Percentiles rank a stretch among this genome's conserved stretches.
These are phyloP conservation scores for Venturia nashicola DNA, from an alignment of 2,329 filamentous ascomycete species.

Conservation along the genomic window DNA sequence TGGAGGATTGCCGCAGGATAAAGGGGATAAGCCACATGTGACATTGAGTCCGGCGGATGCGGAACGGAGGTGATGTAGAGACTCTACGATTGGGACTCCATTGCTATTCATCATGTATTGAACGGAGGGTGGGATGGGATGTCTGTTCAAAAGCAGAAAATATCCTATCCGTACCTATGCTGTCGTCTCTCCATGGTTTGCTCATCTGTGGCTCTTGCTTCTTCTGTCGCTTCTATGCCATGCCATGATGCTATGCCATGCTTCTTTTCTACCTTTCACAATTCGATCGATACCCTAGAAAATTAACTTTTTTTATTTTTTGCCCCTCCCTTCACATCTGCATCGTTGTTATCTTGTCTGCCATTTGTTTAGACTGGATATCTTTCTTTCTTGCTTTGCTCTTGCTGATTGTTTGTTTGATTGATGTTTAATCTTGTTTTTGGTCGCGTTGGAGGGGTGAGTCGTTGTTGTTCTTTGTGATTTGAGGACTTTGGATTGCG, in stretches of 20 bases:
- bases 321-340: no score
- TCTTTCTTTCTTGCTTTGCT: no score
- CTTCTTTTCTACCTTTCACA: no score
- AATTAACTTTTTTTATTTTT: not conserved
- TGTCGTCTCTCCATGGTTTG: not conserved
- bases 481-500: no score
- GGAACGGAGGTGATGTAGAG: not conserved
- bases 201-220: not conserved
- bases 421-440: no score
- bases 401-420: no score
- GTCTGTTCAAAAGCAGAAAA: not conserved
- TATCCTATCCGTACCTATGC: not conserved
- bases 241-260: no score
- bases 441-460: no score
- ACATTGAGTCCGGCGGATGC: not conserved
- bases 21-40: not conserved
- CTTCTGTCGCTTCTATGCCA: no score
- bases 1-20: conserved; percentile 2
- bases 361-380: no score
- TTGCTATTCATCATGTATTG: not conserved
- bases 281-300: not conserved
- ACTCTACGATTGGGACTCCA: not conserved
- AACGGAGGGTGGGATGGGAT: not conserved
- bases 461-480: no score
- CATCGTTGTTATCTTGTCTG: no score